Base-by-base conservation (phyloP, 257 asterid species). In the Nicotiana tomentosiformis region DNA sequence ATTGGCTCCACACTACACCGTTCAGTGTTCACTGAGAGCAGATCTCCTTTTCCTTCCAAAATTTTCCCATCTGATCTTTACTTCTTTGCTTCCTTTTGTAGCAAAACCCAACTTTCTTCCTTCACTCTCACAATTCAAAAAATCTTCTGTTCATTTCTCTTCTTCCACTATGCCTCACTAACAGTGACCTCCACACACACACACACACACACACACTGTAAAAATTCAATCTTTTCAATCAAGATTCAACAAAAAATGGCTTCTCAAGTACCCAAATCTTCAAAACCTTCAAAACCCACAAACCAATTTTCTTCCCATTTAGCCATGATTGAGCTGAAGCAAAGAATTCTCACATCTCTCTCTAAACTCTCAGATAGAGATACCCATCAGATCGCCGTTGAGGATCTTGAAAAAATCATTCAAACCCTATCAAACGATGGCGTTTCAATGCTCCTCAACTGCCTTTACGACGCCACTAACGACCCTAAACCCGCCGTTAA, bases 371-470 rank as follows among this genome's bases (percentile, higher is more conserved):
- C 99, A 58, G 98, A 96, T 86, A 92, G 98, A 58, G 99, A 96
- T 86, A 96, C 99, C 55, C 99, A 96, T 89, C 97, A 95, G 92
- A 96, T 96, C 93, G 99, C 98, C 30, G 89, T 96, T 39, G 97
- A 96, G 64, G 99, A 96, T 89, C 93, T 96, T 46, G 95, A 93
- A 81, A 92, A 90, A 84, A 91, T 96, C 82, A 92, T 94, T 81
- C 91, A 90, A 12, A 84, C 96, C 70, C 92, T 93, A 43, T 85
- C 98, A 0, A 93, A 88, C 83, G 99, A 96, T 84, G 97, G 99
- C 82, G 90, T 96, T 81, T 85, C 98, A 7, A 94, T 94, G 96
- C 91, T 96, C 14, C 94, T 96, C 82, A 96, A 94, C 89, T 94
- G 99, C 88, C 97, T 96, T 15, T 96, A 90, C 91, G 98, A 96